phyloP scores from a whole-genome alignment of 2,329 filamentous ascomycete genomes.

The Cordyceps militaris region DNA sequence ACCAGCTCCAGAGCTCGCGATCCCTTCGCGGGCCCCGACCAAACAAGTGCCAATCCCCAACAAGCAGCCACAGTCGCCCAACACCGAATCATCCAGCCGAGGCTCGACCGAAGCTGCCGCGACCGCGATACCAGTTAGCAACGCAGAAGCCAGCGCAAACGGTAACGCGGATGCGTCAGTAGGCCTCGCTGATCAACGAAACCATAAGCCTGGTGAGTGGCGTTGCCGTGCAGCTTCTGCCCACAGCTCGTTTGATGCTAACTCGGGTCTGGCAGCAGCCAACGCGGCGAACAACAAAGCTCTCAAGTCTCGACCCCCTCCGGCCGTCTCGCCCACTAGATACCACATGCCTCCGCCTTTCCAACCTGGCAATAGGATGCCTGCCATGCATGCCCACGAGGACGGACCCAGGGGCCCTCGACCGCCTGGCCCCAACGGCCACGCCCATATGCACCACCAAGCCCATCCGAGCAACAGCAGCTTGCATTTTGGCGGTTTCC shows the following conservation, averaged over 20 bases:
- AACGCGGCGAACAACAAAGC: constrained; percentile 15
- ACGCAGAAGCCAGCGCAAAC: neutral
- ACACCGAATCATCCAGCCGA: neutral
- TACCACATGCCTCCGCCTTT: constrained; percentile 40
- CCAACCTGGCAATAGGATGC: constrained; percentile 28
- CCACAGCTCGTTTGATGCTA: neutral
- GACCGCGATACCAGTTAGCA: neutral
- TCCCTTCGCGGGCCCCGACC: neutral
- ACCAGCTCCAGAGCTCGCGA: neutral
- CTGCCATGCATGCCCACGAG: constrained; percentile 26
- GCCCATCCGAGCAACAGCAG: constrained; percentile 48
- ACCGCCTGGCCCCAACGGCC: constrained; percentile 28
- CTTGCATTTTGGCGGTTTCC: constrained; percentile 49
- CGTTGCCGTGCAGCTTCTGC: neutral
- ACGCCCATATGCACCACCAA: constrained; percentile 36
- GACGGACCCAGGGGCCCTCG: constrained; percentile 27
- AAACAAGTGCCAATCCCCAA: neutral
- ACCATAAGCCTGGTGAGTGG: constrained; percentile 15
- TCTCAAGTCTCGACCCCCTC: constrained; percentile 23
- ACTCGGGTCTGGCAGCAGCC: constrained; percentile 12
- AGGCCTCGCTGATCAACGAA: constrained; percentile 4
- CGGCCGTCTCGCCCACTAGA: constrained; percentile 27
- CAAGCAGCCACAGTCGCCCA: constrained; percentile 1
- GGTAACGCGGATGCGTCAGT: neutral
- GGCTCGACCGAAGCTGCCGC: constrained; percentile 1